phyloP scores from a whole-genome alignment of 192 early-diverging fungal species.

The Cetraspora pellucida region DNA sequence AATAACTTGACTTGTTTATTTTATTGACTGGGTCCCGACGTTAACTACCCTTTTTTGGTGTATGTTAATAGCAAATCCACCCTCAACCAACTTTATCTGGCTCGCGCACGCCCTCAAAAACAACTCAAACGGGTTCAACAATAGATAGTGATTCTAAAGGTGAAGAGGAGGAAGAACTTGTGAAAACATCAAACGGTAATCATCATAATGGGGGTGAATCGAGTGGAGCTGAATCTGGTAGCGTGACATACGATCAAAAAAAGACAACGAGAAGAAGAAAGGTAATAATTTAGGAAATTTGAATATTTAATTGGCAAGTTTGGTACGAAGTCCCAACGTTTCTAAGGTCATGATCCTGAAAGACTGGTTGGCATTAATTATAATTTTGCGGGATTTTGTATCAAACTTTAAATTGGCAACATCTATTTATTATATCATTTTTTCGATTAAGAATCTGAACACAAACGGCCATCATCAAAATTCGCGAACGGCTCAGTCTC shows the following conservation, averaged over 20 bases:
- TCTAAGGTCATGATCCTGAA: no score
- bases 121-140: slow-evolving; percentile 19
- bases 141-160: slow-evolving; percentile 31
- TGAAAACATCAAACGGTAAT: background rate
- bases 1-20: no score
- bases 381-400: background rate
- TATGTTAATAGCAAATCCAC: background rate
- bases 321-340: no score
- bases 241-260: slow-evolving; percentile 10
- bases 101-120: background rate
- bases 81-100: background rate
- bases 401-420: background rate
- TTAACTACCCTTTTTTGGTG: background rate
- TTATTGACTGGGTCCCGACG: no score
- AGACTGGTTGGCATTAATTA: no score
- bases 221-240: slow-evolving; percentile 28
- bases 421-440: background rate
- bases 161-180: slow-evolving; percentile 29
- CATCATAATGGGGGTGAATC: slow-evolving; percentile 21
- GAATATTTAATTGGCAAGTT: no score
- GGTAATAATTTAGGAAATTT: background rate
- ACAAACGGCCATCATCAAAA: slow-evolving; percentile 22
- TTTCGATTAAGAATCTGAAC: slow-evolving; percentile 11
- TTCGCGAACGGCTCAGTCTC: background rate
- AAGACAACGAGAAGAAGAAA: slow-evolving; percentile 14